Base-by-base conservation (phyloP, 2,329 filamentous ascomycete species). In the Sphaceloma murrayae region DNA sequence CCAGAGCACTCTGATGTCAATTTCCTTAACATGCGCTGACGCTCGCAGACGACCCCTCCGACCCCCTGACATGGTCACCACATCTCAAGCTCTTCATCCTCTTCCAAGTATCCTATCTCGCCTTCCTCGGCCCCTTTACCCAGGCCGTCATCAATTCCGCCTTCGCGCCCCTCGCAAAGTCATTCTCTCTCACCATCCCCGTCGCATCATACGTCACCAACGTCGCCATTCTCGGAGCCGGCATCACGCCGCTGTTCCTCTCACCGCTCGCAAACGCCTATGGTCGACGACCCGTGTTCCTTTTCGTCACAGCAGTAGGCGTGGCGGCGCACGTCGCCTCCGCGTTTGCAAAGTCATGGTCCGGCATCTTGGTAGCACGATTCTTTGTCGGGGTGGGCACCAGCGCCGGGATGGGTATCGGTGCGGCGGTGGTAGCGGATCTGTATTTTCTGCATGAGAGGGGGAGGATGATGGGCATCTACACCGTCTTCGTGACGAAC, bases 191-290 rank as follows among this genome's bases (percentile, higher is more conserved):
- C 36, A 19, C 47, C 29, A 31, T 48, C 19, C 30, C 42, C 8
- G 32, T 27, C 9, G 47, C 47, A 6, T 46, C 43, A n/a, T 48
- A 48, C 24, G 42, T 46, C 16, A 53, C 59, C 16, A 62, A 62
- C 2, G 54, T 62, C 7, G 54, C 54, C 36, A 62, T 64, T 34
- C 50, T 59, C 21, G 58, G 59, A 36, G 58, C 54, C 11, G 62
- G 60, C 2, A 39, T 62, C 5, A 55, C 53, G n/a, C 61, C 61
- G 2, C 48, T 62, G 5, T 48, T 59, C 24, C 56, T 52, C 52
- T 52, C 54, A 14, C 57, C 61, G 1, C 43, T 64, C 11, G 53
- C 58, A 21, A 61, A 62, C 38, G 51, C 55, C 10, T 62, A 62
- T 47, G 62, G 62, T 16, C 51, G 61, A 11, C 51, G 60, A 38